Percentiles rank a stretch among this genome's conserved stretches.
phyloP scores from a whole-genome alignment of 176 grass and related monocot species.

The Avena insularis region DNA sequence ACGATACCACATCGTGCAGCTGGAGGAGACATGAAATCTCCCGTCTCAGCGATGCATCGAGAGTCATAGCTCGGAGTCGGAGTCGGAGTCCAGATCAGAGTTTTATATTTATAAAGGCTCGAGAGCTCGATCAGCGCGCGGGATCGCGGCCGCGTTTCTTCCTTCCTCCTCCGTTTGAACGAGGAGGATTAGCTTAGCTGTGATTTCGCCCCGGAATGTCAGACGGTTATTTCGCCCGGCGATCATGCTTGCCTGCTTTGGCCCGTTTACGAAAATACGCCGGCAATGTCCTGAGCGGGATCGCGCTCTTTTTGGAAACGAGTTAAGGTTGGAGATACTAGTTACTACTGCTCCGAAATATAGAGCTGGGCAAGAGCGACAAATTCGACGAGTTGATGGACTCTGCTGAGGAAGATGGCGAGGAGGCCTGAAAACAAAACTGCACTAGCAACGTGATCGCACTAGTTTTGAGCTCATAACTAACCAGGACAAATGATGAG shows the following conservation, averaged over 20 bases:
- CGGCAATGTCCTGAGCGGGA: background rate
- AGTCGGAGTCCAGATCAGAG: background rate
- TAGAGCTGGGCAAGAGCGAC: conserved; percentile 73
- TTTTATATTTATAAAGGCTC: background rate
- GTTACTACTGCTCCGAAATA: background rate
- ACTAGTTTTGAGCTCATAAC: no score
- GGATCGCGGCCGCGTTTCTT: background rate
- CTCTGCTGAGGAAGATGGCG: conserved; percentile 59
- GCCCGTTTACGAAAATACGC: background rate
- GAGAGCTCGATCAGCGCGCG: background rate
- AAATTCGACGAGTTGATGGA: conserved; percentile 97
- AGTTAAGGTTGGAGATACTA: no score
- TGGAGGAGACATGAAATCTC: no score
- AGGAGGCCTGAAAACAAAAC: conserved; percentile 51
- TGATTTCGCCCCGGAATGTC: background rate
- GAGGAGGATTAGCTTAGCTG: background rate
- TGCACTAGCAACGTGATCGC: background rate
- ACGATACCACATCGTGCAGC: no score
- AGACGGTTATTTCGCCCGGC: background rate
- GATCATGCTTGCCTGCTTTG: background rate
- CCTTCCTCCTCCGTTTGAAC: background rate
- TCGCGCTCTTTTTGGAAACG: no score
- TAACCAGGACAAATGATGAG: no score
- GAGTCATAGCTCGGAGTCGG: no score
- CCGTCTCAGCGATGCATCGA: no score